Evolutionary conservation across 139 green algal species (phyloP).

Genomic region (Chlorella sp.): DNA sequence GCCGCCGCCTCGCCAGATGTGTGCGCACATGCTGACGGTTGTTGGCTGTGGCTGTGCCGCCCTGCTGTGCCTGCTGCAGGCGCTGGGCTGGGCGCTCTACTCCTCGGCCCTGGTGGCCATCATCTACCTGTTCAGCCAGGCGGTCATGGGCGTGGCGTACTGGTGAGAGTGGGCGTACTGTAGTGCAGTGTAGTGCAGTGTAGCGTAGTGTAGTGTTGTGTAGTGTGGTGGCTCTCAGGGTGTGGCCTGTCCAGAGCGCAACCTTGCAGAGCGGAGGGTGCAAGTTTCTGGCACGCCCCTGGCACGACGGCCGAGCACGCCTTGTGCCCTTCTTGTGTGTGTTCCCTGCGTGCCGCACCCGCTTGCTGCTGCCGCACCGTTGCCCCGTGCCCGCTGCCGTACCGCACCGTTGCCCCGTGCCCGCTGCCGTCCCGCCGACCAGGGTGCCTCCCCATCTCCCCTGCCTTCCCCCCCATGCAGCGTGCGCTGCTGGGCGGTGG

Average conservation of each 20-base stretch:
- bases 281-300: background rate
- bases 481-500: constrained; percentile 69
- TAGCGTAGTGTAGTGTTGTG: too few species aligned
- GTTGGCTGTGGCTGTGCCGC: too few species aligned
- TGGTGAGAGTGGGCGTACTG: constrained; percentile 31
- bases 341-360: too few species aligned
- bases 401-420: background rate
- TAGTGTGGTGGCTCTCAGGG: too few species aligned
- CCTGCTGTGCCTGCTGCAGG: constrained; percentile 50
- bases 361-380: too few species aligned
- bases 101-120: constrained; percentile 64
- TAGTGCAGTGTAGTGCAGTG: too few species aligned
- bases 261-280: background rate
- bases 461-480: constrained; percentile 38
- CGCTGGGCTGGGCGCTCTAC: constrained; percentile 83
- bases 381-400: too few species aligned
- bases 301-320: too few species aligned
- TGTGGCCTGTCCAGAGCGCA: too few species aligned
- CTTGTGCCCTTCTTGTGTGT: too few species aligned
- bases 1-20: background rate
- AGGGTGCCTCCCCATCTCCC: background rate
- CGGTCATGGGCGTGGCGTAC: constrained; percentile 66
- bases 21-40: background rate
- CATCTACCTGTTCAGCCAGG: constrained; percentile 59
- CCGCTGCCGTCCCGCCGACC: background rate